Conservation (phyloP, 1,139 yeast species). For the Candida sojae region DNA sequence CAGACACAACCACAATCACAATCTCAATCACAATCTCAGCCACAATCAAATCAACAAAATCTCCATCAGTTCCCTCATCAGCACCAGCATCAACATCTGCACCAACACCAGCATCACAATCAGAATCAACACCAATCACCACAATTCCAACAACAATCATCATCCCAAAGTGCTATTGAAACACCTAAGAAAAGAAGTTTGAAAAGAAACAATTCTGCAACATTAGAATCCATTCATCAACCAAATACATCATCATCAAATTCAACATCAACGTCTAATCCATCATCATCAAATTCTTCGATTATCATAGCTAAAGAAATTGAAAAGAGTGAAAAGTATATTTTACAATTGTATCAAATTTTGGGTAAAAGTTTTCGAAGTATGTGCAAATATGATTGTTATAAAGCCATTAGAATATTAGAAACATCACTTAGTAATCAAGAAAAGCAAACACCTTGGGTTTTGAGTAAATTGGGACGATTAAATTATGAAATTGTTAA, state of each 20-base stretch:
- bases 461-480: slow-evolving; percentile 74
- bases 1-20: slow-evolving; percentile 9
- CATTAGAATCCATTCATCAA: slow-evolving; percentile 13
- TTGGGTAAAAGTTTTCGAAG: slow-evolving; percentile 70
- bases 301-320: slow-evolving; percentile 29
- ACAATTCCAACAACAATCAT: slow-evolving; percentile 1
- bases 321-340: slow-evolving; percentile 42
- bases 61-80: not conserved
- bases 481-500: slow-evolving; percentile 86
- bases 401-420: slow-evolving; percentile 72
- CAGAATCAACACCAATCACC: not conserved
- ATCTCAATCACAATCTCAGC: slow-evolving; percentile 6
- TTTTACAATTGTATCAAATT: slow-evolving; percentile 54
- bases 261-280: slow-evolving; percentile 6
- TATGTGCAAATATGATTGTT: slow-evolving; percentile 71
- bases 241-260: slow-evolving; percentile 3
- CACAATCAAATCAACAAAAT: not conserved
- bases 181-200: slow-evolving; percentile 18
- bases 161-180: slow-evolving; percentile 6
- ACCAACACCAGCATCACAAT: not conserved
- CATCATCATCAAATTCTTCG: slow-evolving; percentile 10
- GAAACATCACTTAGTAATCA: slow-evolving; percentile 56
- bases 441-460: slow-evolving; percentile 84
- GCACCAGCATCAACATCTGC: not conserved
- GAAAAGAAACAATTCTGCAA: slow-evolving; percentile 31